A percentile compares a stretch with the other conserved stretches of the same genome.
Evolutionary conservation across 352 stramenopile genomes (phyloP).

Genomic region (Phytopythium kandeliae): DNA sequence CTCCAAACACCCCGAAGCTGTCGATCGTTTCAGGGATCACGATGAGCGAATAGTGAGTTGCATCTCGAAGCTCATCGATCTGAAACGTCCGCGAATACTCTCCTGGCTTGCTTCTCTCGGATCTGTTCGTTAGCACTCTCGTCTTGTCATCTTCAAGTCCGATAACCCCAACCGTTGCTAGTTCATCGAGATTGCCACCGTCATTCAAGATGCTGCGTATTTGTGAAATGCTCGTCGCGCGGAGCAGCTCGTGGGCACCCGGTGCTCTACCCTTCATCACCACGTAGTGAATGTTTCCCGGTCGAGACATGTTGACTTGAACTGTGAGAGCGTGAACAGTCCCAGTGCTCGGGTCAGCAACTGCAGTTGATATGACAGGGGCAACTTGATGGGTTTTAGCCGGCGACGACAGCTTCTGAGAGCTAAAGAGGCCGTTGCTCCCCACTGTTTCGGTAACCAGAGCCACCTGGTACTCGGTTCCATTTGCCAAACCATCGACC

Average conservation of each 20-base stretch:
- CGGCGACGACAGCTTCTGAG: conserved; percentile 11
- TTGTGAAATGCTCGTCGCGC: conserved; percentile 16
- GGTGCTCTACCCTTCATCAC: conserved; percentile 6
- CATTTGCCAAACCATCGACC: conserved; percentile 37
- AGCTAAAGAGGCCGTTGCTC: conserved; percentile 49
- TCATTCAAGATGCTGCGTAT: conserved; percentile 21
- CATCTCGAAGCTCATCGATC: conserved; percentile 36
- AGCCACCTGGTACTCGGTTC: conserved; percentile 36
- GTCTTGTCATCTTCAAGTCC: conserved; percentile 1
- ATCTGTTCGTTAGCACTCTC: conserved; percentile 2
- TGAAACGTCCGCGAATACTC: conserved; percentile 23
- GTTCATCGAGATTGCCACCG: conserved; percentile 1
- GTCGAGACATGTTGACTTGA: conserved; percentile 27
- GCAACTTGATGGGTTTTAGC: conserved; percentile 44
- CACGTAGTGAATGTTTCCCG: conserved; percentile 57
- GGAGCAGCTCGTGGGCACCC: conserved; percentile 10
- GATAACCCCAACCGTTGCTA: background rate
- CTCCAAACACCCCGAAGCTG: conserved; percentile 59
- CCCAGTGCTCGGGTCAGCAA: conserved; percentile 29
- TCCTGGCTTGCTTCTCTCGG: background rate
- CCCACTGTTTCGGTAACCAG: conserved; percentile 41
- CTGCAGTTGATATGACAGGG: conserved; percentile 32
- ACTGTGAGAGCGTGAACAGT: conserved; percentile 43
- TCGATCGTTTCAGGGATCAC: conserved; percentile 57
- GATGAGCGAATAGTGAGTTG: conserved; percentile 42